A percentile compares a stretch with the other conserved stretches of the same genome.
phyloP scores from a whole-genome alignment of 257 asterid species.

The Linderniella brevidens region DNA sequence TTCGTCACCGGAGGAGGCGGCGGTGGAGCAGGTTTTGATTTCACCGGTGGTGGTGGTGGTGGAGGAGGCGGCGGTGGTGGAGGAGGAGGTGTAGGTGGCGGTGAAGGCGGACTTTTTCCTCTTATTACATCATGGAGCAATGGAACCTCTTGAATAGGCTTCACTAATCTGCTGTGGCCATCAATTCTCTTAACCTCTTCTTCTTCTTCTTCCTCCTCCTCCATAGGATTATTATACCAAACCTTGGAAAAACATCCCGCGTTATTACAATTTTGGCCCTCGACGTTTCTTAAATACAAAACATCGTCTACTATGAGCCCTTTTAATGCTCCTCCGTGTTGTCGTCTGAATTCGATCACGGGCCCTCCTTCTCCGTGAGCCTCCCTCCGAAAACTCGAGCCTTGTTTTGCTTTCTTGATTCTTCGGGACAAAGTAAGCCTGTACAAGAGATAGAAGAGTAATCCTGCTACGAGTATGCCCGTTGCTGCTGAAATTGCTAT shows the following conservation, averaged over 20 bases:
- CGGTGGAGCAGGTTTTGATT: too few relatives aligned
- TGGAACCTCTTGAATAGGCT: conserved; percentile 41
- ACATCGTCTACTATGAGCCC: conserved; percentile 66
- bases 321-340: conserved; percentile 26
- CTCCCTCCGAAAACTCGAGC: conserved; percentile 42
- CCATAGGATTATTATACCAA: conserved; percentile 41
- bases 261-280: conserved; percentile 13
- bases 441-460: conserved; percentile 22
- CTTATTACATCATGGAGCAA: conserved; percentile 24
- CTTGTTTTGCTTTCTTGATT: conserved; percentile 7
- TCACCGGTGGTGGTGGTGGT: conserved; percentile 12
- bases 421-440: conserved; percentile 16
- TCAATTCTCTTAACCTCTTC: conserved; percentile 29
- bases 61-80: conserved; percentile 13
- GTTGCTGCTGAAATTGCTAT: conserved; percentile 32
- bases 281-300: conserved; percentile 33
- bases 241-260: conserved; percentile 45
- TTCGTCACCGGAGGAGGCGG: conserved; percentile 23
- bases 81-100: conserved; percentile 21
- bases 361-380: conserved; percentile 4
- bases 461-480: conserved; percentile 21
- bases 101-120: conserved; percentile 13
- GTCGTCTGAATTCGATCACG: conserved; percentile 26
- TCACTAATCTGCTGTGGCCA: conserved; percentile 11
- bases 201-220: conserved; percentile 4